These are phyloP conservation scores for Fusarium humuli DNA, from an alignment of 2,329 filamentous ascomycete genomes.

Conservation along the genomic window DNA sequence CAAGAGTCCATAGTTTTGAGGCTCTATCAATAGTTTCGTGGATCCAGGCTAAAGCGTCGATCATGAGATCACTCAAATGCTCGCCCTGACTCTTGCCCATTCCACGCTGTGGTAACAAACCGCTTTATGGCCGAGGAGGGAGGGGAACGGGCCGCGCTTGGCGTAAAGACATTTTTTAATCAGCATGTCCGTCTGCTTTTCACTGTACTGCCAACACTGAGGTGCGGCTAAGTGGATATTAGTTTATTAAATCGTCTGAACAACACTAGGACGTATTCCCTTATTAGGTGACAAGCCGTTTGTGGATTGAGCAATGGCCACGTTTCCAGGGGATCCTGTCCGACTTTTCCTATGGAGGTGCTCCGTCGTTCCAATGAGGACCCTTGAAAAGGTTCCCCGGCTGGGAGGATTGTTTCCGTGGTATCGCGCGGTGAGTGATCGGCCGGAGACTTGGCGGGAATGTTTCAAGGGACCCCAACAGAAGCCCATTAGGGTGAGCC, in stretches of 20 bases:
- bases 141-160: neutral
- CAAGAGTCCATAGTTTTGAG: no score
- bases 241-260: neutral
- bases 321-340: neutral
- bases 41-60: neutral
- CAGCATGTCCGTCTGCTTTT: no score
- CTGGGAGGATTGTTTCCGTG: neutral
- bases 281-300: neutral
- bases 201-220: no score
- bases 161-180: neutral
- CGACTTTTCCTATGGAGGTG: neutral
- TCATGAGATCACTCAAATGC: neutral
- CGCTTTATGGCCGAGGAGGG: neutral
- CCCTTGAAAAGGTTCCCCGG: neutral
- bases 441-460: neutral
- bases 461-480: neutral
- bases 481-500: neutral
- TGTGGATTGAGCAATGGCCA: neutral
- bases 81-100: neutral
- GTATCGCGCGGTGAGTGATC: neutral
- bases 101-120: neutral
- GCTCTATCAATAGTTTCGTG: neutral
- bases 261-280: neutral
- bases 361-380: neutral
- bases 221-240: neutral